A percentile compares a stretch with the other conserved stretches of the same genome.
These are phyloP conservation scores for Dactylellina parvicollis DNA, from an alignment of 2,329 filamentous ascomycete species.

Conservation along the genomic window DNA sequence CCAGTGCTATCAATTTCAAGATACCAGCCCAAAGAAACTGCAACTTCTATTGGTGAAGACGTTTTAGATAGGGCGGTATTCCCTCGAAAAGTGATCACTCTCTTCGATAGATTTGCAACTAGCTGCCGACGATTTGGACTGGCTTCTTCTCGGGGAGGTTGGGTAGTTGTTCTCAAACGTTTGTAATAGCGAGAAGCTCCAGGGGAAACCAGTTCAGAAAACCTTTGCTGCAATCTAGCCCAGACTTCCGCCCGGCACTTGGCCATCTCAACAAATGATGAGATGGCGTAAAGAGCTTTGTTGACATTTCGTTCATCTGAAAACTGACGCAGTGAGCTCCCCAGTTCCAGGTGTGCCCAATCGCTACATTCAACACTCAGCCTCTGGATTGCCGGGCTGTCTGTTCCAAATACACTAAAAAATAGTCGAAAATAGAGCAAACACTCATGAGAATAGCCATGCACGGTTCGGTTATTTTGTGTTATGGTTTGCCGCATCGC, in stretches of 20 bases:
- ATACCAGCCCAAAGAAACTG: conserved; percentile 28
- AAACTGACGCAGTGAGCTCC: conserved; percentile 1
- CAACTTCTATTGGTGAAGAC: background rate
- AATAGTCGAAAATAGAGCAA: conserved; percentile 31
- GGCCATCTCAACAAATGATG: conserved; percentile 27
- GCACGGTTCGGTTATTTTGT: background rate
- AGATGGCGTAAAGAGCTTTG: conserved; percentile 29
- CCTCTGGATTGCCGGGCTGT: background rate
- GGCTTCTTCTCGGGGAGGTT: background rate
- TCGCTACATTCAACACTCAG: conserved; percentile 35
- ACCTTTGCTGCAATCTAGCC: conserved; percentile 16
- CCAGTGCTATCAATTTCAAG: conserved; percentile 13
- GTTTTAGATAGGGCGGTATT: background rate
- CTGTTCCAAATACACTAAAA: conserved; percentile 5
- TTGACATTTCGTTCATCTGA: conserved; percentile 32
- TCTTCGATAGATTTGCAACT: conserved; percentile 18
- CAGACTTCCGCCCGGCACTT: conserved; percentile 23
- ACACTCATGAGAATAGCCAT: conserved; percentile 34
- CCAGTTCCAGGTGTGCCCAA: conserved; percentile 33
- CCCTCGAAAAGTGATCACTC: conserved; percentile 25
- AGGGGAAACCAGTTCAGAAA: conserved; percentile 2
- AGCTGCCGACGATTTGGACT: conserved; percentile 6
- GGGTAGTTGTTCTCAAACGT: background rate
- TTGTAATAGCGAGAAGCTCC: background rate
- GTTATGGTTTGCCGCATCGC: background rate